These are phyloP conservation scores for Skeletonema tropicum DNA, from an alignment of 108 stramenopile species.

Conservation along the genomic window DNA sequence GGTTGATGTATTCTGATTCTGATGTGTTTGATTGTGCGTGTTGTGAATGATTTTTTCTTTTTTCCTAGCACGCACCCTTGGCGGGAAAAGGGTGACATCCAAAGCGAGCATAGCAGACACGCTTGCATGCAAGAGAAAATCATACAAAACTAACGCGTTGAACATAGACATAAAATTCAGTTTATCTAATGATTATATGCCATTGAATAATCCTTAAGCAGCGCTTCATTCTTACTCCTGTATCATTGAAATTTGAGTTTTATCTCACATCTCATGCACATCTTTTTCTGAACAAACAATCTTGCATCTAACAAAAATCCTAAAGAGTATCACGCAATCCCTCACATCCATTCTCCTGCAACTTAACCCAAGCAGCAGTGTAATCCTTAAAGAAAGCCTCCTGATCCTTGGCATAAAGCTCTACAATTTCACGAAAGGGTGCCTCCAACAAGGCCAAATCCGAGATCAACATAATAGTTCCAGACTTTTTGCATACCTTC, in stretches of 20 bases:
- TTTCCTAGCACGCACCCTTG: no score
- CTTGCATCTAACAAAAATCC: neutral
- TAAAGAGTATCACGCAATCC: slow-evolving; percentile 49
- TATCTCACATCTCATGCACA: neutral
- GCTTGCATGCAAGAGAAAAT: no score
- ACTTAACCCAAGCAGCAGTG: slow-evolving; percentile 42
- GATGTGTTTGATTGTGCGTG: no score
- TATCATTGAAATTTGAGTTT: neutral
- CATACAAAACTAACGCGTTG: no score
- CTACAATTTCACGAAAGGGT: slow-evolving; percentile 39
- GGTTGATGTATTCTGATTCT: neutral
- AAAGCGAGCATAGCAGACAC: no score
- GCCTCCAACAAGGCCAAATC: slow-evolving; percentile 51
- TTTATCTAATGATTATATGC: neutral
- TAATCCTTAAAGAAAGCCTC: slow-evolving; percentile 47
- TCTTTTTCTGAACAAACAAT: no score
- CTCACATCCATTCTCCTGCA: slow-evolving; percentile 52
- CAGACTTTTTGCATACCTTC: slow-evolving; percentile 21
- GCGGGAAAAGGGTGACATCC: no score
- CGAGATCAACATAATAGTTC: slow-evolving; percentile 52
- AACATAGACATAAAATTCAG: neutral
- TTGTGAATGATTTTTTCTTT: neutral
- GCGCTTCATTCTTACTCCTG: neutral
- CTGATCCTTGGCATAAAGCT: slow-evolving; percentile 41
- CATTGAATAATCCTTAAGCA: neutral